A percentile compares a stretch with the other conserved stretches of the same genome.
Evolutionary conservation across 306 rosid species (phyloP).

Genomic region (Vigna unguiculata): DNA sequence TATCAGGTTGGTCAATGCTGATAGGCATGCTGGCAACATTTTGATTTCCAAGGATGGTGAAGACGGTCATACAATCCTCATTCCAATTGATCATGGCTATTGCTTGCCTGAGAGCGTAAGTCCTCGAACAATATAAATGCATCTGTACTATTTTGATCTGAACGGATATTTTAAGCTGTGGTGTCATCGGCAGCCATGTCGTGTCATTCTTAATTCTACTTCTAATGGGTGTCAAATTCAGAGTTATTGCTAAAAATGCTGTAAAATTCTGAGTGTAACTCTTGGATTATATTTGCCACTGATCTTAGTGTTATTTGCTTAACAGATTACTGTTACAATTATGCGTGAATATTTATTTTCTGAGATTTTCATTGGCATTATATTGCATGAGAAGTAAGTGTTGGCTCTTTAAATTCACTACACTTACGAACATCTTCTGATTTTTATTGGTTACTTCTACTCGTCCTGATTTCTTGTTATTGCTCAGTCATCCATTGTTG

Average conservation of each 20-base stretch:
- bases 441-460: not conserved
- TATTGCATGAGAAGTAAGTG: conserved; percentile 10
- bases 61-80: conserved; percentile 52
- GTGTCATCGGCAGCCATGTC: not conserved
- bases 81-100: conserved; percentile 76
- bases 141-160: conserved; percentile 3
- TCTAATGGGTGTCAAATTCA: conserved; percentile 24
- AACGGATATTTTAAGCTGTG: conserved; percentile 23
- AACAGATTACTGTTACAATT: not conserved
- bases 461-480: not conserved
- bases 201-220: conserved; percentile 26
- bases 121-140: conserved; percentile 21
- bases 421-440: not conserved
- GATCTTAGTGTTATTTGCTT: not conserved
- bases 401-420: conserved; percentile 10
- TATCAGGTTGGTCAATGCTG: conserved; percentile 72
- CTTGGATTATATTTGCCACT: conserved; percentile 12
- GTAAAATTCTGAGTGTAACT: conserved; percentile 8
- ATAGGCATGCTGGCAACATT: conserved; percentile 75
- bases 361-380: conserved; percentile 27
- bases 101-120: conserved; percentile 69
- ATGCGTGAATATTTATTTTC: conserved; percentile 1
- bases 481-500: not conserved
- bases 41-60: conserved; percentile 54
- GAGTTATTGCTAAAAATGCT: conserved; percentile 11